Conservation (phyloP, 768 basidiomycete genomes). For the Leucogyrophana mollusca region DNA sequence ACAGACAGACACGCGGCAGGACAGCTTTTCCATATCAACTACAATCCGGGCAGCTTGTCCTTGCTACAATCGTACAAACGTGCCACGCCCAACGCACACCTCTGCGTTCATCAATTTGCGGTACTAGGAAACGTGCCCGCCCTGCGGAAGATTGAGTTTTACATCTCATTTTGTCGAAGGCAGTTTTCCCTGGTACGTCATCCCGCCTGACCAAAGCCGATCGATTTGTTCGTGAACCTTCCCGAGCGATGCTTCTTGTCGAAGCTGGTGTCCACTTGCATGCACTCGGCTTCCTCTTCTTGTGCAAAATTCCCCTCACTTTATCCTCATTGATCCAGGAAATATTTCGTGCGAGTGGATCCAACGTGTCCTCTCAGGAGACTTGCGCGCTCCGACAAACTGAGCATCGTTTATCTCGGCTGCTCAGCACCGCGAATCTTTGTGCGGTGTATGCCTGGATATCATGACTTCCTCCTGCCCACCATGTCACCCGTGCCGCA, state of each 20-base stretch:
- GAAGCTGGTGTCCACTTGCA: conserved; percentile 6
- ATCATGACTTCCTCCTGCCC: conserved; percentile 15
- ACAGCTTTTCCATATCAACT: conserved; percentile 9
- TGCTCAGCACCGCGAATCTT: conserved; percentile 11
- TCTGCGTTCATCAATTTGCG: conserved; percentile 9
- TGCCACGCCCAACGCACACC: conserved; percentile 5
- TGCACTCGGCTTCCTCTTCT: conserved; percentile 17
- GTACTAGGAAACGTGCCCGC: conserved; percentile 1
- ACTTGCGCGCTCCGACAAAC: conserved; percentile 7
- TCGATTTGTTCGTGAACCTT: conserved; percentile 9
- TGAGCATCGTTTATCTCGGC: conserved; percentile 18
- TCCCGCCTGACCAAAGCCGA: conserved; percentile 12
- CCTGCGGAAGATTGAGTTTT: conserved; percentile 20
- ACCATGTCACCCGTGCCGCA: conserved; percentile 20
- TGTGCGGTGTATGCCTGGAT: conserved; percentile 15
- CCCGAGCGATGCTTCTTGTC: conserved; percentile 7
- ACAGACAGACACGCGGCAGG: conserved; percentile 12
- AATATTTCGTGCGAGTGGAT: conserved; percentile 11
- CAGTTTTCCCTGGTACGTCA: conserved; percentile 26
- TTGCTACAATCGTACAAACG: too few relatives aligned
- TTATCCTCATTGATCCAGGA: conserved; percentile 11
- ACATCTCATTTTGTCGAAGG: conserved; percentile 14
- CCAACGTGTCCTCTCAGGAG: conserved; percentile 13
- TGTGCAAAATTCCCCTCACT: conserved; percentile 5
- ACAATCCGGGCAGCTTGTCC: background rate